Conservation (phyloP, 2,329 filamentous ascomycete species). For the Talaromyces sp. region DNA sequence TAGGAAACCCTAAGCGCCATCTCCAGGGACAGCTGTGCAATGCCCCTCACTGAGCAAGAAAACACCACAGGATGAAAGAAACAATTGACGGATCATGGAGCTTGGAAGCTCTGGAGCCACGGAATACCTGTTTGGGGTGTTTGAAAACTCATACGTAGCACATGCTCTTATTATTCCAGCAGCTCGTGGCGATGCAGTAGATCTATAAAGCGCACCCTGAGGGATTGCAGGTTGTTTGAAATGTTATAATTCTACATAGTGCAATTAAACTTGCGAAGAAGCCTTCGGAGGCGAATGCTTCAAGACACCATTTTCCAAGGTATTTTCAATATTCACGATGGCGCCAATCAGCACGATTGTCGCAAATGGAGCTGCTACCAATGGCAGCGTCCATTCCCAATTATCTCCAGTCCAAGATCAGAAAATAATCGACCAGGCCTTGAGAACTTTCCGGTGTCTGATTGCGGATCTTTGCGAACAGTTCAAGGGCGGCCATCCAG, state of each 20-base stretch:
- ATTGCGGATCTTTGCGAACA: constrained; percentile 70
- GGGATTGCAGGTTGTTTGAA: neutral
- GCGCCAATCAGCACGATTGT: neutral
- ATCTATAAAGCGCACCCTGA: neutral
- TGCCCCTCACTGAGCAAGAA: neutral
- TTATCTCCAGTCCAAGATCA: constrained; percentile 3
- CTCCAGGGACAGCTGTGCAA: neutral
- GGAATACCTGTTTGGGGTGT: neutral
- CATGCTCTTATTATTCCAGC: neutral
- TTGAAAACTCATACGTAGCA: neutral
- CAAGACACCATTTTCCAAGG: neutral
- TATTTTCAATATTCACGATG: neutral
- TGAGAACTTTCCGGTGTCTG: constrained; percentile 61
- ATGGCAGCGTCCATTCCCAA: neutral
- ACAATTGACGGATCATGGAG: neutral
- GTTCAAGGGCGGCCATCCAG: constrained; percentile 68
- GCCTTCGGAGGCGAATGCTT: too few species aligned
- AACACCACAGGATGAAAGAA: neutral
- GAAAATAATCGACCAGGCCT: constrained; percentile 47
- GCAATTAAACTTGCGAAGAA: neutral
- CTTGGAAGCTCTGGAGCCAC: neutral
- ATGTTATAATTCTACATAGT: neutral
- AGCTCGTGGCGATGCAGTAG: neutral
- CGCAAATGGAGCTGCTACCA: neutral
- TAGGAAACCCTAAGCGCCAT: neutral